These are phyloP conservation scores for Epichloe sp. DNA, from an alignment of 2,329 filamentous ascomycete species.

Conservation along the genomic window DNA sequence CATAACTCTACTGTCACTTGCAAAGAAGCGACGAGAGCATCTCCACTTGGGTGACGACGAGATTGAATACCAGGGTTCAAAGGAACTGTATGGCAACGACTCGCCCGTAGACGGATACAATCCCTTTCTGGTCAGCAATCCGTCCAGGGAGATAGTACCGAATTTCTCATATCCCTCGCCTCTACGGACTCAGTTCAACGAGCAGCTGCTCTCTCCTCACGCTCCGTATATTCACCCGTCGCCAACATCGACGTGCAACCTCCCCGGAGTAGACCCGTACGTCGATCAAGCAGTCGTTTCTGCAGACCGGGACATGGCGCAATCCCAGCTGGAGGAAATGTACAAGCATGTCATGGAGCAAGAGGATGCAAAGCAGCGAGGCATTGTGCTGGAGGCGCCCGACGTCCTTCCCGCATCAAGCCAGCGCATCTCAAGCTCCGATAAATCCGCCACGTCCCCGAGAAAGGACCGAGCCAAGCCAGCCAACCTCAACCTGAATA, in stretches of 20 bases:
- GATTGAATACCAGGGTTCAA: constrained; percentile 27
- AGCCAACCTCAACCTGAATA: constrained; percentile 33
- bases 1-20: constrained; percentile 47
- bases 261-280: constrained; percentile 49
- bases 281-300: constrained; percentile 70
- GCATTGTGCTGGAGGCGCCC: constrained; percentile 33
- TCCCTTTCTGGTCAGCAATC: neutral
- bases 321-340: constrained; percentile 76
- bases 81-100: constrained; percentile 12
- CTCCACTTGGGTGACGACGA: constrained; percentile 39
- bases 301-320: constrained; percentile 59
- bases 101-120: constrained; percentile 8
- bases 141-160: constrained; percentile 14
- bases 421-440: constrained; percentile 14
- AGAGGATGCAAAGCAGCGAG: constrained; percentile 53
- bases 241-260: constrained; percentile 30
- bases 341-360: constrained; percentile 90
- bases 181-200: constrained; percentile 19
- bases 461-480: constrained; percentile 38
- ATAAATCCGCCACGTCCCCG: constrained; percentile 11
- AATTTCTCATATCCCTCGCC: constrained; percentile 41
- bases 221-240: constrained; percentile 33
- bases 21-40: constrained; percentile 40
- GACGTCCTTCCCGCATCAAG: constrained; percentile 20
- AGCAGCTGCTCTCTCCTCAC: constrained; percentile 4